Percentiles rank a stretch among this genome's conserved stretches.
phyloP scores from a whole-genome alignment of 108 stramenopile species.

The Discostella stelligeroides region DNA sequence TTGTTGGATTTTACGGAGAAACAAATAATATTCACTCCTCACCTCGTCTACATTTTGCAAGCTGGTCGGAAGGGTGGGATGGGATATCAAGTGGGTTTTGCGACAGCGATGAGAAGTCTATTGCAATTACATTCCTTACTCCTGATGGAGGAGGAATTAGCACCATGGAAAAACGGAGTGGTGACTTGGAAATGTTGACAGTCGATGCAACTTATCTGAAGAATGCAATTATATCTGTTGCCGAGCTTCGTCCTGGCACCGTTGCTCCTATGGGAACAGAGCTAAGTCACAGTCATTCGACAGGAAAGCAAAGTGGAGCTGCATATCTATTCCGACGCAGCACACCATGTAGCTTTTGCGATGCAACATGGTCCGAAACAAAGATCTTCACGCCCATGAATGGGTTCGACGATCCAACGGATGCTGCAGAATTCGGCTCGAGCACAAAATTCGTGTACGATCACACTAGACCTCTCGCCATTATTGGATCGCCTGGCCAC shows the following conservation, averaged over 20 bases:
- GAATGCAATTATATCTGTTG: slow-evolving; percentile 18
- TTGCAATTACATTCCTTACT: slow-evolving; percentile 49
- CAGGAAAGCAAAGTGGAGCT: slow-evolving; percentile 48
- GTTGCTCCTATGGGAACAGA: slow-evolving; percentile 40
- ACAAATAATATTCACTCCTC: slow-evolving; percentile 60
- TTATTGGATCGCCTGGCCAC: slow-evolving; percentile 47
- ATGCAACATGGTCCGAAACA: slow-evolving; percentile 31
- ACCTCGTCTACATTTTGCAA: slow-evolving; percentile 39
- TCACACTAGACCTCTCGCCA: slow-evolving; percentile 13
- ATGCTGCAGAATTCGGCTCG: slow-evolving; percentile 43
- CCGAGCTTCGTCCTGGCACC: slow-evolving; percentile 33
- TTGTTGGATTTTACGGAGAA: slow-evolving; percentile 53
- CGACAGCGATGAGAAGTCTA: slow-evolving; percentile 25
- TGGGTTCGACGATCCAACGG: slow-evolving; percentile 36
- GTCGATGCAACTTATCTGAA: slow-evolving; percentile 24
- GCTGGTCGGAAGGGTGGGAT: slow-evolving; percentile 40
- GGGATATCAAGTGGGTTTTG: slow-evolving; percentile 34
- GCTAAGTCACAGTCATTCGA: slow-evolving; percentile 15
- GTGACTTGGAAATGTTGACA: slow-evolving; percentile 39
- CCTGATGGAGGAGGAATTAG: slow-evolving; percentile 51
- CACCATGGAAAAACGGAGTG: slow-evolving; percentile 34
- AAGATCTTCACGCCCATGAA: slow-evolving; percentile 45
- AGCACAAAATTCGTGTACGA: slow-evolving; percentile 31
- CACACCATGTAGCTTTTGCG: slow-evolving; percentile 33
- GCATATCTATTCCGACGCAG: slow-evolving; percentile 47